Evolutionary conservation across 2,329 filamentous ascomycete genomes (phyloP).

Genomic region (Dothistroma septosporum): DNA sequence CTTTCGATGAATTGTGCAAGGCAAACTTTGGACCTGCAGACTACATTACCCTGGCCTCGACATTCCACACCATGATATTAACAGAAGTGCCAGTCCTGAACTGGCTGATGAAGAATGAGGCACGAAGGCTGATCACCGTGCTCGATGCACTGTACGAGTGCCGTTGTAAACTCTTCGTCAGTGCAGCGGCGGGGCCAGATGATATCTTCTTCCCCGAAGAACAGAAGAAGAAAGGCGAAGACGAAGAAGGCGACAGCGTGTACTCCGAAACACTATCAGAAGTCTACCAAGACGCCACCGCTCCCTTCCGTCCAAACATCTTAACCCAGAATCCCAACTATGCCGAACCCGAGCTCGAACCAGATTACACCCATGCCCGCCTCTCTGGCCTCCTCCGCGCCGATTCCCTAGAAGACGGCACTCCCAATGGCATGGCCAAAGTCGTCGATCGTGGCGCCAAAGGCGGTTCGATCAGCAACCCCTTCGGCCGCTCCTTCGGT

Average conservation of each 20-base stretch:
- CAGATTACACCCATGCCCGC: conserved; percentile 37
- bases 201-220: conserved; percentile 71
- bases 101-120: conserved; percentile 71
- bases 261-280: conserved; percentile 66
- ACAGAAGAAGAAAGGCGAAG: conserved; percentile 17
- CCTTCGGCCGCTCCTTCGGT: conserved; percentile 33
- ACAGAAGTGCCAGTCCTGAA: conserved; percentile 66
- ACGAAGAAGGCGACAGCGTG: conserved; percentile 47
- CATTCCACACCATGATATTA: conserved; percentile 72
- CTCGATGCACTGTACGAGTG: conserved; percentile 78
- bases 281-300: conserved; percentile 72
- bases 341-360: conserved; percentile 32
- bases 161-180: conserved; percentile 69
- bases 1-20: conserved; percentile 64
- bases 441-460: conserved; percentile 17
- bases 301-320: conserved; percentile 75
- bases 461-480: conserved; percentile 31
- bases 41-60: conserved; percentile 76
- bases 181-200: conserved; percentile 65
- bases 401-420: conserved; percentile 49
- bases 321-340: conserved; percentile 54
- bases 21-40: conserved; percentile 69
- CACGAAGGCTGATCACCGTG: conserved; percentile 64
- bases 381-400: conserved; percentile 37
- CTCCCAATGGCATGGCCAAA: conserved; percentile 30